phyloP scores from a whole-genome alignment of 768 basidiomycete genomes.

The Coprinellus aureogranulatus region DNA sequence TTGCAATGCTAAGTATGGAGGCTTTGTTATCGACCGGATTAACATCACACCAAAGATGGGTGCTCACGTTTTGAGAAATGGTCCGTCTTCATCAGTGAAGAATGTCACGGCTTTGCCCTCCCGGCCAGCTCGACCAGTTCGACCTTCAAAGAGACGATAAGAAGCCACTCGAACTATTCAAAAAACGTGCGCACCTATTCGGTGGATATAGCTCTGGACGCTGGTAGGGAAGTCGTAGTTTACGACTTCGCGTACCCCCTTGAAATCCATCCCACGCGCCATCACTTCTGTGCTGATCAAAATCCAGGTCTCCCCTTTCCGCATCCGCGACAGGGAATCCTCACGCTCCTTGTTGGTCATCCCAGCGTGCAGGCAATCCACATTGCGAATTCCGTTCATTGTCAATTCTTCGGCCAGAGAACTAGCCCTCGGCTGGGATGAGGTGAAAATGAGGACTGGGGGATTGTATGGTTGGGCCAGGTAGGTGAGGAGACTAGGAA shows the following conservation, averaged over 20 bases:
- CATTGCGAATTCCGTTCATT: slow-evolving; percentile 73
- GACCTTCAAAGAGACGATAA: slow-evolving; percentile 47
- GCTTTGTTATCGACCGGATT: too few species aligned
- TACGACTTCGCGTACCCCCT: slow-evolving; percentile 88
- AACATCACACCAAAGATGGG: too few species aligned
- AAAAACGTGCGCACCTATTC: slow-evolving; percentile 63
- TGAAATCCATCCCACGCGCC: slow-evolving; percentile 98
- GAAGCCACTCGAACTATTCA: neutral
- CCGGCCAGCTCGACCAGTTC: slow-evolving; percentile 91
- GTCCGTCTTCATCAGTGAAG: slow-evolving; percentile 91
- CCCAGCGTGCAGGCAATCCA: slow-evolving; percentile 89
- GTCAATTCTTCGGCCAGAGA: slow-evolving; percentile 80
- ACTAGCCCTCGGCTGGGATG: slow-evolving; percentile 80
- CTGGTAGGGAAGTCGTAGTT: slow-evolving; percentile 97
- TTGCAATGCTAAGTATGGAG: slow-evolving; percentile 71
- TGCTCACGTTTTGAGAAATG: slow-evolving; percentile 82
- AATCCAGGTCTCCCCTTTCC: slow-evolving; percentile 88
- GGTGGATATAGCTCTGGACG: slow-evolving; percentile 93
- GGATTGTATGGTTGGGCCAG: slow-evolving; percentile 83
- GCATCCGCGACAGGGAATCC: slow-evolving; percentile 80
- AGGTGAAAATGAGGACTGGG: slow-evolving; percentile 88
- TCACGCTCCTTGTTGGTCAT: slow-evolving; percentile 86
- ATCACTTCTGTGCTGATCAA: slow-evolving; percentile 96
- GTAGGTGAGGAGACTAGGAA: slow-evolving; percentile 81
- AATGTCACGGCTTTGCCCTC: slow-evolving; percentile 94